Conservation (phyloP, 768 basidiomycete genomes). For the Leccinum aurantiacum region DNA sequence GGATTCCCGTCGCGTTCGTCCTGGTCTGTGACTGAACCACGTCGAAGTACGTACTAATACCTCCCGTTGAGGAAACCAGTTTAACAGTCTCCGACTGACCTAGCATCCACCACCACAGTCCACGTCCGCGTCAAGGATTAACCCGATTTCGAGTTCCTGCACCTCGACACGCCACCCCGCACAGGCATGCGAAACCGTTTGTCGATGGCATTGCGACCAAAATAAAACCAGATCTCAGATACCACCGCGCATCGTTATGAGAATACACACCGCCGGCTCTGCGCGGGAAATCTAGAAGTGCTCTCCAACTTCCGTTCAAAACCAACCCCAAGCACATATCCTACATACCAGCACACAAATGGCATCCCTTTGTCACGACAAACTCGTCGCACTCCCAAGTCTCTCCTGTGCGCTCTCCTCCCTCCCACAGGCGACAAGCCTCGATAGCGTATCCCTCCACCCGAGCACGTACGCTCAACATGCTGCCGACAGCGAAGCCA, state of each 20-base stretch:
- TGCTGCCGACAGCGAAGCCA: slow-evolving; percentile 72
- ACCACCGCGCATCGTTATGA: slow-evolving; percentile 27
- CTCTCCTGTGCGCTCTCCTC: slow-evolving; percentile 66
- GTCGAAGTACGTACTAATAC: slow-evolving; percentile 13
- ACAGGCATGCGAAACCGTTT: slow-evolving; percentile 1
- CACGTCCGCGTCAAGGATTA: slow-evolving; percentile 13
- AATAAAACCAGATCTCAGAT: slow-evolving; percentile 26
- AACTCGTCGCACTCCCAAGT: slow-evolving; percentile 71
- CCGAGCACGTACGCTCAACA: slow-evolving; percentile 67
- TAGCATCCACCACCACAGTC: slow-evolving; percentile 6
- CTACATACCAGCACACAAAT: slow-evolving; percentile 23
- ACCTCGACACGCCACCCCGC: slow-evolving; percentile 12
- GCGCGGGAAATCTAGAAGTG: slow-evolving; percentile 6
- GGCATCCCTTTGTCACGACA: slow-evolving; percentile 39
- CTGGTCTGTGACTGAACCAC: slow-evolving; percentile 5
- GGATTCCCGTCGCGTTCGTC: not conserved
- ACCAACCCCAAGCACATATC: not conserved
- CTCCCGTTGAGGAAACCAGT: not conserved
- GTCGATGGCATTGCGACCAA: slow-evolving; percentile 22
- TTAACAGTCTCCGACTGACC: not conserved
- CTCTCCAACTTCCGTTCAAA: not conserved
- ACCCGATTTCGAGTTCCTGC: slow-evolving; percentile 15
- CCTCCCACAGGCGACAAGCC: slow-evolving; percentile 70
- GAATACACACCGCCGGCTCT: slow-evolving; percentile 10
- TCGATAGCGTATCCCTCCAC: slow-evolving; percentile 65